Conservation (phyloP, 352 stramenopile species). For the Phytophthora pseudosyringae region DNA sequence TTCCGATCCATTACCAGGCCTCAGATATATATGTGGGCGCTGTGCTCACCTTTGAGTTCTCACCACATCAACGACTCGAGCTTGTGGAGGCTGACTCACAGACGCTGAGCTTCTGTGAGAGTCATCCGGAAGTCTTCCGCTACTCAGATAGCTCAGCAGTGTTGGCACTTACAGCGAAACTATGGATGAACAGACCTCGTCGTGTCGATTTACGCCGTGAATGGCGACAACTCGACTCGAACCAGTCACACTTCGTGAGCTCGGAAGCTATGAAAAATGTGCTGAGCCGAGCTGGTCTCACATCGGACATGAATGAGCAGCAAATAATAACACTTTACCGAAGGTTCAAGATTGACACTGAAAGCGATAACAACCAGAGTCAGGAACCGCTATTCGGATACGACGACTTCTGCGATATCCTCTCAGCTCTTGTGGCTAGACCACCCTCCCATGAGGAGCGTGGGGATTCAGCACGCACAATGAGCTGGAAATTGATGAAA, state of each 20-base stretch:
- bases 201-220: conserved; percentile 43
- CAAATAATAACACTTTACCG: conserved; percentile 70
- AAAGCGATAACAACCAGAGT: conserved; percentile 14
- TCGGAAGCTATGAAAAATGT: conserved; percentile 38
- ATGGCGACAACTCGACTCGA: conserved; percentile 43
- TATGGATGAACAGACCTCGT: conserved; percentile 23
- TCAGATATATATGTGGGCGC: conserved; percentile 80
- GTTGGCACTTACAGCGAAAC: conserved; percentile 29
- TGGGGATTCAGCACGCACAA: conserved; percentile 3
- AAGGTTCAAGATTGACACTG: conserved; percentile 35
- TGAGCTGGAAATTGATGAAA: conserved; percentile 43
- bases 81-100: conserved; percentile 79
- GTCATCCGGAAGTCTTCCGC: conserved; percentile 65
- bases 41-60: conserved; percentile 72
- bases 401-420: conserved; percentile 69
- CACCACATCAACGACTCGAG: conserved; percentile 68
- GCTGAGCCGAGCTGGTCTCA: conserved; percentile 17
- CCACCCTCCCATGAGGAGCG: conserved; percentile 10
- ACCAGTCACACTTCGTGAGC: conserved; percentile 20
- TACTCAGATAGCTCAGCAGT: conserved; percentile 60
- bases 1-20: conserved; percentile 44
- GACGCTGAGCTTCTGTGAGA: conserved; percentile 83
- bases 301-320: conserved; percentile 56
- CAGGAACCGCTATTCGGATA: conserved; percentile 43
- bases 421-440: conserved; percentile 37